phyloP scores from a whole-genome alignment of 257 asterid species.

The Solanum okadae region DNA sequence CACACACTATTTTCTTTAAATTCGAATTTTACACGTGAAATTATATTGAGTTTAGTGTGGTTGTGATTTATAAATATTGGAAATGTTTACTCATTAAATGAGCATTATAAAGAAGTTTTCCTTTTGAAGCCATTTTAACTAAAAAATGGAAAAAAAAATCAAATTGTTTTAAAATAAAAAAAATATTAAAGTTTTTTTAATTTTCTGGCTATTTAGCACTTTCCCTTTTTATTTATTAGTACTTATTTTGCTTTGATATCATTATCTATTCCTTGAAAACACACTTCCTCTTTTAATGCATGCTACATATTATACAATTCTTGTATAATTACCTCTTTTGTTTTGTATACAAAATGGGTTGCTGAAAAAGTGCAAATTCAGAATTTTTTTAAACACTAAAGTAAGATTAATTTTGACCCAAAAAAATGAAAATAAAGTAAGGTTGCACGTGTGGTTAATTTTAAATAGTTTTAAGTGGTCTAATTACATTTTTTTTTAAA shows the following conservation, averaged over 20 bases:
- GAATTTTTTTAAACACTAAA: not conserved
- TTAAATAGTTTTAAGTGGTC: not conserved
- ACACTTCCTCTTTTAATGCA: not conserved
- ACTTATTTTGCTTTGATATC: not conserved
- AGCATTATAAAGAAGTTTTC: not conserved
- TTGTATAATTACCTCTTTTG: not conserved
- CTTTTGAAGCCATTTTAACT: not conserved
- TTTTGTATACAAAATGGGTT: not conserved
- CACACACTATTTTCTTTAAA: fast-evolving
- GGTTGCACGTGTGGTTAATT: constrained; percentile 11
- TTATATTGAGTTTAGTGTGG: not conserved
- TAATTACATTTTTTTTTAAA: not conserved
- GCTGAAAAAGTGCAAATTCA: not conserved
- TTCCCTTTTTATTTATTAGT: not conserved
- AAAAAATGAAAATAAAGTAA: not conserved
- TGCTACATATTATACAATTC: not conserved
- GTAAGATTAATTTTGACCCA: not conserved
- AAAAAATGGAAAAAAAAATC: no score
- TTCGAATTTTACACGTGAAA: not conserved
- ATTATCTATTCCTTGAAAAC: not conserved
- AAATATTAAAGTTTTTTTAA: no score
- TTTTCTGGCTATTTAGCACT: no score
- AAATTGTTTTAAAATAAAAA: no score
- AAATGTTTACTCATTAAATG: not conserved
- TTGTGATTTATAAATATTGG: not conserved